Conservation (phyloP, 306 rosid genomes). For the Erythrophleum fordii region DNA sequence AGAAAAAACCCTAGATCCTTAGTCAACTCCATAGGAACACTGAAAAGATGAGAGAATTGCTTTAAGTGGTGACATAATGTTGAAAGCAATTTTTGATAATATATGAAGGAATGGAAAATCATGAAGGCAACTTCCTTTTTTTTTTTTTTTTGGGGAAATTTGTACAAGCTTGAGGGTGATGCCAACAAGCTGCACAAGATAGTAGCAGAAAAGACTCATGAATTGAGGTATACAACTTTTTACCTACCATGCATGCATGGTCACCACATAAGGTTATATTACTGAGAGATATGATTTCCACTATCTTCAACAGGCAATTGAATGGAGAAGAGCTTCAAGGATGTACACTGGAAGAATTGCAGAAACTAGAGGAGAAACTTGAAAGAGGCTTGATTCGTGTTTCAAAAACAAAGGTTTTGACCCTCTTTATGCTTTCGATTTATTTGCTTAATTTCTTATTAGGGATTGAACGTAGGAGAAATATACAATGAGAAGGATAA, state of each 20-base stretch:
- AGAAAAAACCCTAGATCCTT: background rate
- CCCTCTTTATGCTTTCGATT: background rate
- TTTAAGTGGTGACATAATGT: background rate
- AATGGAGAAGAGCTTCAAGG: slow-evolving; percentile 31
- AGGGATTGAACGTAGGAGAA: too few relatives aligned
- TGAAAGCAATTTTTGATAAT: background rate
- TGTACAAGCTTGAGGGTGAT: background rate
- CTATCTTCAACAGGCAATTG: slow-evolving; percentile 3
- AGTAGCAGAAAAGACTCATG: slow-evolving; percentile 21
- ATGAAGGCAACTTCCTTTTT: background rate
- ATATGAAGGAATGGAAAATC: background rate
- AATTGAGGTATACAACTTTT: slow-evolving; percentile 22
- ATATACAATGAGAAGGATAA: too few relatives aligned
- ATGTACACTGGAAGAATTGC: background rate
- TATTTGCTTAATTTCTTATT: too few relatives aligned
- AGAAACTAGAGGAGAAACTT: slow-evolving; percentile 20
- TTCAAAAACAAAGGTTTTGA: slow-evolving; percentile 15
- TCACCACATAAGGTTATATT: background rate
- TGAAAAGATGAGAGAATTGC: background rate
- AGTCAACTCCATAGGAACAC: background rate
- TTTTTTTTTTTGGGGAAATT: background rate
- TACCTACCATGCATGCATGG: background rate
- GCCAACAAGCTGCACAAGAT: background rate
- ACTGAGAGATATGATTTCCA: background rate
- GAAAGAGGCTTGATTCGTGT: slow-evolving; percentile 10